Conservation (phyloP, 2,329 filamentous ascomycete genomes). For the Ceratocystis diversiconidia region DNA sequence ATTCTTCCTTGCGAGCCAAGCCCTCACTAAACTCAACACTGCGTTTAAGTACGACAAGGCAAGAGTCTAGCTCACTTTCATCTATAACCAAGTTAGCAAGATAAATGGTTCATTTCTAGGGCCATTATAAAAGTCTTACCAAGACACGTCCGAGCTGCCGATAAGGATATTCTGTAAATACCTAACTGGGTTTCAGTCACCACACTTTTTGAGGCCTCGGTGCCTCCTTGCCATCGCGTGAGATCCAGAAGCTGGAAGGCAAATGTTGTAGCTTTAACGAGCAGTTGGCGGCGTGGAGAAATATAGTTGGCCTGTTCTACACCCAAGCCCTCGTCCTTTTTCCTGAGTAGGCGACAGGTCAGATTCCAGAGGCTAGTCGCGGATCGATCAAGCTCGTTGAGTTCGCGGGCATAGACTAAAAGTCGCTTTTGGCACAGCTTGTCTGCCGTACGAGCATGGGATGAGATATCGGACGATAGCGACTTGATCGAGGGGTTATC, state of each 20-base stretch:
- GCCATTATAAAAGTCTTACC: constrained; percentile 28
- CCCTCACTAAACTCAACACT: constrained; percentile 10
- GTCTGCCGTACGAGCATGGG: constrained; percentile 22
- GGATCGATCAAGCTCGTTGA: constrained; percentile 36
- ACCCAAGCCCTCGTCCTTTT: constrained; percentile 34
- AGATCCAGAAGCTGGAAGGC: constrained; percentile 55
- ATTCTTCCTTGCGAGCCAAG: neutral
- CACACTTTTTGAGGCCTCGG: constrained; percentile 20
- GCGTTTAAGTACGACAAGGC: constrained; percentile 45
- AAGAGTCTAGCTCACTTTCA: constrained; percentile 41
- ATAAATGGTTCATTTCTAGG: neutral
- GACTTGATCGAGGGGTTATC: constrained; percentile 20
- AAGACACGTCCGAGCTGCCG: constrained; percentile 49
- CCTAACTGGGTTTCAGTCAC: constrained; percentile 33
- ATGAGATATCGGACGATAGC: constrained; percentile 24
- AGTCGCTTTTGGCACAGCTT: constrained; percentile 13
- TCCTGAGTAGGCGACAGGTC: constrained; percentile 42
- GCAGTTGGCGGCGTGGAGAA: constrained; percentile 22
- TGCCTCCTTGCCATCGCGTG: constrained; percentile 28
- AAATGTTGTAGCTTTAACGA: constrained; percentile 35
- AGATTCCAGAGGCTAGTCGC: constrained; percentile 55
- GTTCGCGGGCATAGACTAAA: constrained; percentile 1
- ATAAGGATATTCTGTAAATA: constrained; percentile 53
- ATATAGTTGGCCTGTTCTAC: constrained; percentile 17
- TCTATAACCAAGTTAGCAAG: constrained; percentile 27